phyloP scores from a whole-genome alignment of 2,329 filamentous ascomycete genomes.

The Venturiaceae sp. region DNA sequence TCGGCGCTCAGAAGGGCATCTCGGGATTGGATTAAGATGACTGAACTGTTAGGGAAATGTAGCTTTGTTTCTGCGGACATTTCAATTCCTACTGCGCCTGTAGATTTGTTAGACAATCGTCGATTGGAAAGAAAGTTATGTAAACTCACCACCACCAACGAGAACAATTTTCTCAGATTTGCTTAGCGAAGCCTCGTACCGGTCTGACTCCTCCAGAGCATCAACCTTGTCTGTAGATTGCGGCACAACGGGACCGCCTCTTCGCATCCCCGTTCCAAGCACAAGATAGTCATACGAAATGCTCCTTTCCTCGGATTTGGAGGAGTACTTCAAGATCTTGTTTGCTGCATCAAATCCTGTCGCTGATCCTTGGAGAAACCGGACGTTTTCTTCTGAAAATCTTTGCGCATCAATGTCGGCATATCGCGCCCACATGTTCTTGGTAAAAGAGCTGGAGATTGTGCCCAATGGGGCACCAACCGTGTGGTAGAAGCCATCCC shows the following conservation, averaged over 20 bases:
- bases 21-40: slow-evolving; percentile 69
- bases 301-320: background rate
- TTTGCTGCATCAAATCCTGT: slow-evolving; percentile 46
- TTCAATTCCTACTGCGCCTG: slow-evolving; percentile 68
- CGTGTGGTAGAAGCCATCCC: slow-evolving; percentile 75
- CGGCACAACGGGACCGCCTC: slow-evolving; percentile 65
- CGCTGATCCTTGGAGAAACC: slow-evolving; percentile 57
- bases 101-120: background rate
- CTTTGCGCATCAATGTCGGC: slow-evolving; percentile 55
- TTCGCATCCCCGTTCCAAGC: slow-evolving; percentile 57
- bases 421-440: slow-evolving; percentile 62
- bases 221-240: slow-evolving; percentile 51
- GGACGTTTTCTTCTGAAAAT: slow-evolving; percentile 44
- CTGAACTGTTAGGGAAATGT: slow-evolving; percentile 51
- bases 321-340: slow-evolving; percentile 28
- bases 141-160: slow-evolving; percentile 6
- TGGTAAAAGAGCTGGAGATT: slow-evolving; percentile 51
- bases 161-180: slow-evolving; percentile 16
- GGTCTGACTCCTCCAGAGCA: slow-evolving; percentile 52
- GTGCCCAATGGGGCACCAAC: slow-evolving; percentile 69
- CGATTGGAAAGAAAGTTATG: slow-evolving; percentile 23
- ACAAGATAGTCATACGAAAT: slow-evolving; percentile 64
- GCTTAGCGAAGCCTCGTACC: slow-evolving; percentile 47
- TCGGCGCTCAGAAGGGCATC: slow-evolving; percentile 63
- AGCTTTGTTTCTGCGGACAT: slow-evolving; percentile 72